Evolutionary conservation across 768 basidiomycete genomes (phyloP).

Genomic region (Daedaleopsis sinensis): DNA sequence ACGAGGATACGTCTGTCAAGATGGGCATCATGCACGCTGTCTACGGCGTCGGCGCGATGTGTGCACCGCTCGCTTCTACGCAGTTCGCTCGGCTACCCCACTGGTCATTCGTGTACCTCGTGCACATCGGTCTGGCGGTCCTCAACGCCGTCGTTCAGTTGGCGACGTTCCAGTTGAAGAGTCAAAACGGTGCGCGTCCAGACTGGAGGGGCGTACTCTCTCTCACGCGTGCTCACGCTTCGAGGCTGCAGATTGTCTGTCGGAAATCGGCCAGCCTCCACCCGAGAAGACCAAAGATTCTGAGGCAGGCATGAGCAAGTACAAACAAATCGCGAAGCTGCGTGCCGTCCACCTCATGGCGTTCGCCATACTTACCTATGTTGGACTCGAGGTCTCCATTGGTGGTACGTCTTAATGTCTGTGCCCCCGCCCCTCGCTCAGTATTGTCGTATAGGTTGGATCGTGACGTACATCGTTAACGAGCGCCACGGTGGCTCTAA

Average conservation of each 20-base stretch:
- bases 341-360: conserved; percentile 41
- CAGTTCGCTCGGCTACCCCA: conserved; percentile 42
- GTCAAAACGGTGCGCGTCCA: conserved; percentile 31
- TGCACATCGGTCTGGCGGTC: conserved; percentile 32
- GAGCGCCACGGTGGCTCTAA: conserved; percentile 40
- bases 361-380: conserved; percentile 42
- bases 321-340: conserved; percentile 38
- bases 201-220: not conserved
- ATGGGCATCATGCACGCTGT: conserved; percentile 53
- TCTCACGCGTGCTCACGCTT: not conserved
- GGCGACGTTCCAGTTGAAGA: conserved; percentile 30
- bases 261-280: conserved; percentile 33
- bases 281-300: conserved; percentile 33
- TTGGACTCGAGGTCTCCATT: conserved; percentile 45
- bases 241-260: not conserved
- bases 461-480: conserved; percentile 46
- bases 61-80: conserved; percentile 53
- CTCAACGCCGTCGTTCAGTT: conserved; percentile 21
- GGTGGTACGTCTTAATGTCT: conserved; percentile 35
- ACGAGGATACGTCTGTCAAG: conserved; percentile 56
- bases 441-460: conserved; percentile 40
- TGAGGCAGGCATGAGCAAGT: conserved; percentile 32
- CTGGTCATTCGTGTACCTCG: conserved; percentile 48
- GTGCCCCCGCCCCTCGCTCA: not conserved
- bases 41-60: conserved; percentile 60